These are phyloP conservation scores for Avena atlantica DNA, from an alignment of 176 grass and related monocot species.

Conservation along the genomic window DNA sequence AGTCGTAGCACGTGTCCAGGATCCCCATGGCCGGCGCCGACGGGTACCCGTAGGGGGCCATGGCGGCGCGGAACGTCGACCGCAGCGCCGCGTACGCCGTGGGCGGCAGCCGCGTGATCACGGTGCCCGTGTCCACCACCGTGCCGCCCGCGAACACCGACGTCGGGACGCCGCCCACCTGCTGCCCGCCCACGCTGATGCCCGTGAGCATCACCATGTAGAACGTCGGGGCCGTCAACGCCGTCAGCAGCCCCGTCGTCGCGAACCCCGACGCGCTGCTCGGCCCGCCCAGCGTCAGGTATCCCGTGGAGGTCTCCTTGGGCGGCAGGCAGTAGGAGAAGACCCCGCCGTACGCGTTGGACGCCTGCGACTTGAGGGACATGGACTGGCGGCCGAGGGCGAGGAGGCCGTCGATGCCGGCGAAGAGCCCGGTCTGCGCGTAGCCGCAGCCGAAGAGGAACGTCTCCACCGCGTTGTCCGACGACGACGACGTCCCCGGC, in stretches of 20 bases:
- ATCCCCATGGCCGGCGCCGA: conserved; percentile 43
- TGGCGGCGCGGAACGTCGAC: conserved; percentile 58
- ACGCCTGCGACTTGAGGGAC: conserved; percentile 73
- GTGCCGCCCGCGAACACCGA: conserved; percentile 61
- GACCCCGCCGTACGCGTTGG: conserved; percentile 54
- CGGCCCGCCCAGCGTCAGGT: conserved; percentile 62
- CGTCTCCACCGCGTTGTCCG: not conserved
- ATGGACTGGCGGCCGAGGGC: conserved; percentile 60
- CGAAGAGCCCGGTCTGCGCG: conserved; percentile 63
- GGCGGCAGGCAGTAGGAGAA: conserved; percentile 94
- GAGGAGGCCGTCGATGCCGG: conserved; percentile 62
- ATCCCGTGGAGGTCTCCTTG: conserved; percentile 54
- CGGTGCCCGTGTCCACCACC: conserved; percentile 91
- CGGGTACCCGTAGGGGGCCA: conserved; percentile 60
- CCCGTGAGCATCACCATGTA: conserved; percentile 71
- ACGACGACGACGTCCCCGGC: not conserved
- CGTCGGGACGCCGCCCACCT: conserved; percentile 30
- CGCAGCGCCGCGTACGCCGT: conserved; percentile 78
- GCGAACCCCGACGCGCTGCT: conserved; percentile 31
- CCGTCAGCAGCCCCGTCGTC: conserved; percentile 65
- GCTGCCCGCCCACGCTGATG: conserved; percentile 70
- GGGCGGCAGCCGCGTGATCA: conserved; percentile 72
- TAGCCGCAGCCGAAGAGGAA: conserved; percentile 81
- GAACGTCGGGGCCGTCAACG: conserved; percentile 53
- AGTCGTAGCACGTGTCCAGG: conserved; percentile 88